Evolutionary conservation across 2,329 filamentous ascomycete genomes (phyloP), one percentile per base, ranked within the genome.

Genomic region (Emericellopsis atlantica): DNA sequence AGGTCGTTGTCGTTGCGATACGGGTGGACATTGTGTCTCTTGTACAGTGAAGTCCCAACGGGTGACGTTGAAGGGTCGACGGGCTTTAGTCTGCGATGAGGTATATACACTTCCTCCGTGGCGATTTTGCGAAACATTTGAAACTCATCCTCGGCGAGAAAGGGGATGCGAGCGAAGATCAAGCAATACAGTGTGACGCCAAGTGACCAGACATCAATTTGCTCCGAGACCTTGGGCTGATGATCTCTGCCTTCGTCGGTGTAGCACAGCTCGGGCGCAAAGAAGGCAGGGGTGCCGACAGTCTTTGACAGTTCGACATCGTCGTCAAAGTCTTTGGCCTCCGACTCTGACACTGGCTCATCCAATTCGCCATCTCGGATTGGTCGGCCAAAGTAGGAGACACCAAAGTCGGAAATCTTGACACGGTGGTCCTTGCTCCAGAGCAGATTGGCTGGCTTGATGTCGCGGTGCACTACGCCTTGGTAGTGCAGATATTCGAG

Each of bases 351-450:
- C 15, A 67, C 79, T 45, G 65, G 80, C 43, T 88, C 82, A 44
- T 86, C 81, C 32, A 79, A 74, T 51, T 93, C 86, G 40, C 84
- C 84, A 37, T 94, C 86, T 32, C 85, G 75, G 43, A 89, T 84
- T 2, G 87, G 87, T 39, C 87, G 79, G 23, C 92, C 92, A 46
- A 98, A 86, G 59, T 96, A 98, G 1, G 92, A 98, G 2, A 98
- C 92, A 26, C 92, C 92, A 65, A 98, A 98, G 55, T 98, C 92
- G 5, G 92, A 96, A 45, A 98, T 98, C 68, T 98, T 98, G 54
- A 95, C 86, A 12, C 82, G 79, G 50, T 89, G 80, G 47, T 88
- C 82, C 51, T 69, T 79, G 39, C 87, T 93, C 67, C 90, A 88
- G 6, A 98, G 70, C 6, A 98, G 71, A 56, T 96, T 96, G 32